phyloP scores from a whole-genome alignment of 2,329 filamentous ascomycete species.

The Xylaria sp. region DNA sequence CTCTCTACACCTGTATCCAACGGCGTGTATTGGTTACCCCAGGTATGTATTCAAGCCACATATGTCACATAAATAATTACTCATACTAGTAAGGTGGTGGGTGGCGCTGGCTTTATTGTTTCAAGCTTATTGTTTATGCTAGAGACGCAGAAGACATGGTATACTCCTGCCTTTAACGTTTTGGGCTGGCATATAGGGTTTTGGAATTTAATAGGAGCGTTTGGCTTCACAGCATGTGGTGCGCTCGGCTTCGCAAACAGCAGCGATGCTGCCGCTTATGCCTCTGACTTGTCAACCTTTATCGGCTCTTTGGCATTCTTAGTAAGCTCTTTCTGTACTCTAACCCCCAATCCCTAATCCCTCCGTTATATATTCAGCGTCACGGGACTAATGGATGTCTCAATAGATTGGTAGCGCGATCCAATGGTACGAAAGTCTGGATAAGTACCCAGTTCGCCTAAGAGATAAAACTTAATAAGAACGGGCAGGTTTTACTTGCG shows the following conservation, averaged over 20 bases:
- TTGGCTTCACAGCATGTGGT: slow-evolving; percentile 32
- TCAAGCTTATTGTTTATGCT: slow-evolving; percentile 32
- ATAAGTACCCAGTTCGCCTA: slow-evolving; percentile 28
- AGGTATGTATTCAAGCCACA: slow-evolving; percentile 20
- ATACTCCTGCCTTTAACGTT: slow-evolving; percentile 19
- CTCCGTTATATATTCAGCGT: neutral
- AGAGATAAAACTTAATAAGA: slow-evolving; percentile 4
- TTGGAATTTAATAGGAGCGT: slow-evolving; percentile 32
- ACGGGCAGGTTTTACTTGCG: neutral
- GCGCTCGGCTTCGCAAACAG: slow-evolving; percentile 25
- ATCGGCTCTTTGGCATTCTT: slow-evolving; percentile 34
- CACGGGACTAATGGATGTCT: slow-evolving; percentile 7
- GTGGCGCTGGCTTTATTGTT: slow-evolving; percentile 30
- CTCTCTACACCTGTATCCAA: slow-evolving; percentile 23
- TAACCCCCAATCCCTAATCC: too few relatives aligned
- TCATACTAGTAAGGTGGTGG: slow-evolving; percentile 25
- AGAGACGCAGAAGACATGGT: slow-evolving; percentile 34
- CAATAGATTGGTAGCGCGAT: slow-evolving; percentile 29
- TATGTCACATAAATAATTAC: neutral
- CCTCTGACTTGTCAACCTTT: slow-evolving; percentile 27
- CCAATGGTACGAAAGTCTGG: slow-evolving; percentile 34
- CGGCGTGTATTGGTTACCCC: slow-evolving; percentile 31
- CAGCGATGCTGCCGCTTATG: slow-evolving; percentile 26
- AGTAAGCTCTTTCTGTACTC: slow-evolving; percentile 8
- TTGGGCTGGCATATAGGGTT: slow-evolving; percentile 36